Conservation (phyloP, 441 rosid genomes). For the Croton setiger region DNA sequence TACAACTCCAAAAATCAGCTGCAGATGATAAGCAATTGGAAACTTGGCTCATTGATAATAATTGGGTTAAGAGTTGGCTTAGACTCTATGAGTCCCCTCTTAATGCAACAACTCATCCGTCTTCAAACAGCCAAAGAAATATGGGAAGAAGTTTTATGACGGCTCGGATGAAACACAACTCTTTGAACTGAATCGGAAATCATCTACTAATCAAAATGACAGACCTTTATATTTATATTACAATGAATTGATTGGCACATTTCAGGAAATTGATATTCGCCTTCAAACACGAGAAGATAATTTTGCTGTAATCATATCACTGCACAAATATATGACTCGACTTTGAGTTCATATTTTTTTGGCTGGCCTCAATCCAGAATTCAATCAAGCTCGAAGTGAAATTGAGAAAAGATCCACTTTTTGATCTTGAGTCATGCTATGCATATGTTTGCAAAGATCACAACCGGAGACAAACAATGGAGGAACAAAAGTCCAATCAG, state of each 20-base stretch:
- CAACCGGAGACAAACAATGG: not conserved
- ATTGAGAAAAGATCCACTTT: slow-evolving; percentile 5
- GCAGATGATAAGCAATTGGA: not conserved
- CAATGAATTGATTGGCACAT: slow-evolving; percentile 10
- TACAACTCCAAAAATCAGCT: not conserved
- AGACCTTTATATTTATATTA: slow-evolving; percentile 14
- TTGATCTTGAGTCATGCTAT: slow-evolving; percentile 11
- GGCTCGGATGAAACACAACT: slow-evolving; percentile 7
- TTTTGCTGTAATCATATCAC: not conserved
- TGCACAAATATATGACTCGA: not conserved
- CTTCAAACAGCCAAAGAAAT: slow-evolving; percentile 7
- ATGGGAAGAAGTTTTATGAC: slow-evolving; percentile 17
- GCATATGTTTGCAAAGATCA: slow-evolving; percentile 1
- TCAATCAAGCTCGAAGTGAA: slow-evolving; percentile 5
- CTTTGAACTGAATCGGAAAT: slow-evolving; percentile 9
- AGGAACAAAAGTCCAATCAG: not conserved
- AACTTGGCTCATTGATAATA: slow-evolving; percentile 11
- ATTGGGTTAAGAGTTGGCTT: slow-evolving; percentile 19
- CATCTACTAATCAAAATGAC: slow-evolving; percentile 16
- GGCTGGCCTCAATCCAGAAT: not conserved
- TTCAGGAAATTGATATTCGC: slow-evolving; percentile 7
- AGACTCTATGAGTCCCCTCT: slow-evolving; percentile 3
- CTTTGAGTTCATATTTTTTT: slow-evolving; percentile 6
- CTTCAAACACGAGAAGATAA: not conserved
- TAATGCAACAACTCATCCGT: slow-evolving; percentile 8